Evolutionary conservation across 495 filamentous ascomycete species (phyloP).

Genomic region (Rhypophila decipiens): DNA sequence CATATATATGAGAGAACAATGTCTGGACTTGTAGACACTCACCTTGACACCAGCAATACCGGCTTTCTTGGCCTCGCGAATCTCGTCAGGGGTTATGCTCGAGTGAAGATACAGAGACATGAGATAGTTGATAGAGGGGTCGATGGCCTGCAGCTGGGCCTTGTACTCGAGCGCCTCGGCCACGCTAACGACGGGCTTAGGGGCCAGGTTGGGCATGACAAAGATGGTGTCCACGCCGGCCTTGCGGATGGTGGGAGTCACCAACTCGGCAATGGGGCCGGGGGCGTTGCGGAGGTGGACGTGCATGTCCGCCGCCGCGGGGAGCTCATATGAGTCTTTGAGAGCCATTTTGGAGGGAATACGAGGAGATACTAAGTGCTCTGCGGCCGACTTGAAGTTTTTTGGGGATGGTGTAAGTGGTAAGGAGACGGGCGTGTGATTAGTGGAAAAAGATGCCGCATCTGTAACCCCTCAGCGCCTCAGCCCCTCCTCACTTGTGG

Average conservation of each 20-base stretch:
- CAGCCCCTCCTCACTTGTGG: too few relatives aligned
- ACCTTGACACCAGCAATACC: slow-evolving; percentile 61
- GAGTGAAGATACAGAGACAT: slow-evolving; percentile 81
- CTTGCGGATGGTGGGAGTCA: slow-evolving; percentile 64
- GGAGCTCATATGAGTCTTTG: slow-evolving; percentile 48
- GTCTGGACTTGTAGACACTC: slow-evolving; percentile 47
- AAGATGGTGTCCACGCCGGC: slow-evolving; percentile 61
- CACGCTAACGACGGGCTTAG: slow-evolving; percentile 65
- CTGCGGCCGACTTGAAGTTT: too few relatives aligned
- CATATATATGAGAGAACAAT: slow-evolving; percentile 9
- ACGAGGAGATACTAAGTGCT: too few relatives aligned
- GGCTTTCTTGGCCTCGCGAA: slow-evolving; percentile 61
- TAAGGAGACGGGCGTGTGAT: too few relatives aligned
- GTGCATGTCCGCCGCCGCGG: slow-evolving; percentile 58
- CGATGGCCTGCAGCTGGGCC: slow-evolving; percentile 56
- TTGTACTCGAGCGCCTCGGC: slow-evolving; percentile 71
- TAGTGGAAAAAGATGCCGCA: too few relatives aligned
- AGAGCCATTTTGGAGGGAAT: slow-evolving; percentile 28
- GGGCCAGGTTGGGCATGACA: slow-evolving; percentile 61
- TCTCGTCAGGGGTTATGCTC: slow-evolving; percentile 69
- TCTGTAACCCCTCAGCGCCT: too few relatives aligned
- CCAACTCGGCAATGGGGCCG: slow-evolving; percentile 73
- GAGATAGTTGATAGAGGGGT: slow-evolving; percentile 68
- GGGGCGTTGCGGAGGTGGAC: slow-evolving; percentile 64
- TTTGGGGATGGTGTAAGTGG: too few relatives aligned